Conservation (phyloP, 495 filamentous ascomycete genomes). For the Lophiotrema nucula region DNA sequence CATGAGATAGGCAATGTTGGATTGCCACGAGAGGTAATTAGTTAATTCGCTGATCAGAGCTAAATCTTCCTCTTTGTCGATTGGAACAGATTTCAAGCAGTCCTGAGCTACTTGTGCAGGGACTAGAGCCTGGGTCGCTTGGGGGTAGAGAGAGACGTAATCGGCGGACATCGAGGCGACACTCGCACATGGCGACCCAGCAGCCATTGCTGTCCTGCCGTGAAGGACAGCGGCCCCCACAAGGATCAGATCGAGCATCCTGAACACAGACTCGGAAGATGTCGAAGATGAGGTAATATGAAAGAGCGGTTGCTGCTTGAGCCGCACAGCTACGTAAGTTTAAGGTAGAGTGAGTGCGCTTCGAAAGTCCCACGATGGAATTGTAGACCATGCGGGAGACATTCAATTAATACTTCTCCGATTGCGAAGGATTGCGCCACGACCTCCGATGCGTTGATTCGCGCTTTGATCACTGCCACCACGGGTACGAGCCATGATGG, state of each 20-base stretch:
- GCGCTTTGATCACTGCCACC: constrained; percentile 3
- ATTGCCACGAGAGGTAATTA: constrained; percentile 50
- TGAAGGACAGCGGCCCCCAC: constrained; percentile 26
- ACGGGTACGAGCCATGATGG: neutral
- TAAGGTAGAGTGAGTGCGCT: neutral
- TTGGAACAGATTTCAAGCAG: constrained; percentile 49
- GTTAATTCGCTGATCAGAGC: constrained; percentile 44
- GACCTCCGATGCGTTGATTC: neutral
- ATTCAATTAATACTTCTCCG: neutral
- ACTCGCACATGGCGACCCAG: constrained; percentile 5
- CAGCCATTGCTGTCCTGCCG: constrained; percentile 18
- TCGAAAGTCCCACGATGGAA: neutral
- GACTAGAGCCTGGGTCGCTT: constrained; percentile 36
- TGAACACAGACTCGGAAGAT: neutral
- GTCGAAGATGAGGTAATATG: neutral
- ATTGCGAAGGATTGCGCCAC: neutral
- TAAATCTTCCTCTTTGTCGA: constrained; percentile 44
- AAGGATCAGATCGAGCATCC: constrained; percentile 17
- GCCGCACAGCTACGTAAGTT: neutral
- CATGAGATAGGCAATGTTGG: constrained; percentile 42
- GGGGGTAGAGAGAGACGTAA: constrained; percentile 3
- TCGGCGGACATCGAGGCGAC: constrained; percentile 25
- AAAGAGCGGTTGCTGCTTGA: neutral
- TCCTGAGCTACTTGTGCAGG: constrained; percentile 46
- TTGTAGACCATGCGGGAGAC: constrained; percentile 1